Evolutionary conservation across 768 basidiomycete species (phyloP).

Genomic region (Imleria badia): DNA sequence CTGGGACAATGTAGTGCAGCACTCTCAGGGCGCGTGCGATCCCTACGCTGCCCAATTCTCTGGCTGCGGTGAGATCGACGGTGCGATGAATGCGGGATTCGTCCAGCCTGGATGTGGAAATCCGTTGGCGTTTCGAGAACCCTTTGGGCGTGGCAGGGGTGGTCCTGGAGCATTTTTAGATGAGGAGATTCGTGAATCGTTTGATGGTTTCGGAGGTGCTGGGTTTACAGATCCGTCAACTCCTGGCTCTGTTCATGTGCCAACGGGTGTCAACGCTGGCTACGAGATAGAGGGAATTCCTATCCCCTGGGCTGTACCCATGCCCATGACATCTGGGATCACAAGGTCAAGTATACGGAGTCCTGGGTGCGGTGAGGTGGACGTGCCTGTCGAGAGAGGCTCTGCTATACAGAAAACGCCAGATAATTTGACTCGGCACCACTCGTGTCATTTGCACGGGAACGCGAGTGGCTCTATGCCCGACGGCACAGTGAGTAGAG

Average conservation of each 20-base stretch:
- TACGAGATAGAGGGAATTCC: slow-evolving; percentile 4
- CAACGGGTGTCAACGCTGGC: neutral
- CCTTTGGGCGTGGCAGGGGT: neutral
- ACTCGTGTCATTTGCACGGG: neutral
- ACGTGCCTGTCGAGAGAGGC: neutral
- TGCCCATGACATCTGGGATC: neutral
- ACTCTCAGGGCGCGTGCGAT: neutral
- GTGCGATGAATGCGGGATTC: neutral
- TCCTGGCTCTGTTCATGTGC: neutral
- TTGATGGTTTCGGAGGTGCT: neutral
- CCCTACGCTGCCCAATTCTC: neutral
- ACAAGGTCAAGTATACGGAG: neutral
- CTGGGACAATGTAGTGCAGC: slow-evolving; percentile 12
- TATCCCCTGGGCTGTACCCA: slow-evolving; percentile 3
- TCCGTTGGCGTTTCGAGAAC: slow-evolving; percentile 1
- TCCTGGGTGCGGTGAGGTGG: neutral
- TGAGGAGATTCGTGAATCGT: slow-evolving; percentile 23
- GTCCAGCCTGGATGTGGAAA: neutral
- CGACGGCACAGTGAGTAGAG: slow-evolving; percentile 8
- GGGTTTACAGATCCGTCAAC: neutral
- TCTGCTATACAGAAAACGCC: neutral
- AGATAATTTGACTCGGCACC: neutral
- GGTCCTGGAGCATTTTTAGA: slow-evolving; percentile 14
- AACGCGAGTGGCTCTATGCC: neutral
- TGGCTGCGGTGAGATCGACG: neutral